Evolutionary conservation across 1,284 basidiomycete species (phyloP).

Genomic region (Lignosus rhinocerotis): DNA sequence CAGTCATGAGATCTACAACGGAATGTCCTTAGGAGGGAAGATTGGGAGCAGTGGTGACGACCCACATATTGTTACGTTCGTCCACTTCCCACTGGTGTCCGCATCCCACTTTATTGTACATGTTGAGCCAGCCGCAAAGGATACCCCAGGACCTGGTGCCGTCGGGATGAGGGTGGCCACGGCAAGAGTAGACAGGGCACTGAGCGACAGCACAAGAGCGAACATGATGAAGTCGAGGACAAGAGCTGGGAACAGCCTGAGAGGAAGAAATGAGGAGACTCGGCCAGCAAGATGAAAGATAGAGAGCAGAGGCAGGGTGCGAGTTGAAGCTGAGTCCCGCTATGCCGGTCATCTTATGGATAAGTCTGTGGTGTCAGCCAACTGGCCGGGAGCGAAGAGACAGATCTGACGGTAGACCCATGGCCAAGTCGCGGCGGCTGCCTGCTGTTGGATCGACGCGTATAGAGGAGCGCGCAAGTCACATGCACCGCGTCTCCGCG

Average conservation of each 20-base stretch:
- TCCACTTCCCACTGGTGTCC: conserved; percentile 37
- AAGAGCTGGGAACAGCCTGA: not conserved
- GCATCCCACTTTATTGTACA: conserved; percentile 35
- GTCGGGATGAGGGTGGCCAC: conserved; percentile 36
- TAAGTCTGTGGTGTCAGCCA: conserved; percentile 1
- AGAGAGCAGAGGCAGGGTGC: not conserved
- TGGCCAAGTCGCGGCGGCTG: not conserved
- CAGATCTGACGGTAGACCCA: not conserved
- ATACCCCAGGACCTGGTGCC: conserved; percentile 39
- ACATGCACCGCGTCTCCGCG: conserved; percentile 25
- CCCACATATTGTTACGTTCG: conserved; percentile 40
- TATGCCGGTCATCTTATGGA: not conserved
- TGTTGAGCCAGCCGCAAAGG: conserved; percentile 34
- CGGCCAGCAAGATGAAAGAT: conserved; percentile 19
- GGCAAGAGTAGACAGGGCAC: conserved; percentile 5
- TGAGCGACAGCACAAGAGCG: conserved; percentile 10
- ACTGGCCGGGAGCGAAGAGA: no score
- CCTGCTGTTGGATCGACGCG: not conserved
- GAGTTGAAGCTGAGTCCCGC: not conserved
- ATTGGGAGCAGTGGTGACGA: not conserved
- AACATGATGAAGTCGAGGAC: not conserved
- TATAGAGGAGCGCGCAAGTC: not conserved
- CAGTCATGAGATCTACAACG: conserved; percentile 40
- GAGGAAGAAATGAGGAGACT: not conserved
- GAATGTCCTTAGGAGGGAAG: not conserved